phyloP scores from a whole-genome alignment of 352 stramenopile species.

The Phytophthora vignae region DNA sequence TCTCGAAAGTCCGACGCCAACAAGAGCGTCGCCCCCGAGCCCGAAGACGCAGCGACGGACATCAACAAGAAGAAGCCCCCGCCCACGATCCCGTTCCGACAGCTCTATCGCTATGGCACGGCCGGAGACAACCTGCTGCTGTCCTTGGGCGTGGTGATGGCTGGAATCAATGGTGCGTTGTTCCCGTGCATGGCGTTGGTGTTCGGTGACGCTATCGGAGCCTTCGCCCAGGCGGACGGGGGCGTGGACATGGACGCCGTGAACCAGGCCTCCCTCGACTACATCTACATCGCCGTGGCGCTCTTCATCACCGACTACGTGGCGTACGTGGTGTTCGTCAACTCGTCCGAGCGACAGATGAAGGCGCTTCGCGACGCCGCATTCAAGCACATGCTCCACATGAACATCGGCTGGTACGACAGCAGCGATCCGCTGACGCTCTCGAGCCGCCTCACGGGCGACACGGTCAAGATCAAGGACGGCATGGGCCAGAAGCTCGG shows the following conservation, averaged over 20 bases:
- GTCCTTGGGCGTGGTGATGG: constrained; percentile 37
- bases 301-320: constrained; percentile 44
- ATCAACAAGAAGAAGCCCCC: not conserved
- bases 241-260: constrained; percentile 38
- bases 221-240: constrained; percentile 38
- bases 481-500: constrained; percentile 55
- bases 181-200: constrained; percentile 65
- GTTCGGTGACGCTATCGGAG: constrained; percentile 54
- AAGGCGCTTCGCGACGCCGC: constrained; percentile 36
- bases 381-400: constrained; percentile 51
- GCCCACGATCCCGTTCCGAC: constrained; percentile 19
- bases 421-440: constrained; percentile 38
- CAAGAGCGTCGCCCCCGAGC: not conserved
- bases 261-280: constrained; percentile 37
- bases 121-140: constrained; percentile 42
- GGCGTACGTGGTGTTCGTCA: constrained; percentile 19
- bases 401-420: constrained; percentile 60
- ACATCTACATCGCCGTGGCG: constrained; percentile 37
- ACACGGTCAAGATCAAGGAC: constrained; percentile 61
- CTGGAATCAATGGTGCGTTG: constrained; percentile 46
- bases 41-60: not conserved
- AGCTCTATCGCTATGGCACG: constrained; percentile 49
- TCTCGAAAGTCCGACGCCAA: not conserved
- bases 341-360: constrained; percentile 46
- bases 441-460: constrained; percentile 42